Conservation (phyloP, 1,139 yeast genomes). For the Hyphopichia pseudoburtonii region DNA sequence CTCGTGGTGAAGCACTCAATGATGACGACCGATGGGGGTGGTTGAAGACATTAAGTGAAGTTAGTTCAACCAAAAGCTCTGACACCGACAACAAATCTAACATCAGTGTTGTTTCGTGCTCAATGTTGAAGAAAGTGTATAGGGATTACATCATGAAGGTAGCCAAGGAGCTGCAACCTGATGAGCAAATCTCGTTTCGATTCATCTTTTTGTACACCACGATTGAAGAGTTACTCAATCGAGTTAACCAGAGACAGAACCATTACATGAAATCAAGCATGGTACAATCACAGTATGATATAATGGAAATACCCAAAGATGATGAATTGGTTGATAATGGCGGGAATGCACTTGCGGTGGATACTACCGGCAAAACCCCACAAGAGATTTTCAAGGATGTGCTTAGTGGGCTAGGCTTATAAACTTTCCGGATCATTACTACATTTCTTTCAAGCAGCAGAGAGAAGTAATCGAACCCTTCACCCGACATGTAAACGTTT, state of each 20-base stretch:
- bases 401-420: too few species aligned
- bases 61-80: constrained; percentile 36
- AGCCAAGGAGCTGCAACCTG: constrained; percentile 13
- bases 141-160: constrained; percentile 54
- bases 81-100: constrained; percentile 23
- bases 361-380: constrained; percentile 42
- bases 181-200: constrained; percentile 41
- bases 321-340: constrained; percentile 39
- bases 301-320: constrained; percentile 66
- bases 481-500: too few species aligned
- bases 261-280: constrained; percentile 87
- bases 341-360: constrained; percentile 37
- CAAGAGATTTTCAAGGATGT: constrained; percentile 26
- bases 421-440: too few species aligned
- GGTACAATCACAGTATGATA: constrained; percentile 76
- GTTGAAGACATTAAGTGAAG: constrained; percentile 55
- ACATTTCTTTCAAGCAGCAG: too few species aligned
- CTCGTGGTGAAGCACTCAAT: constrained; percentile 70
- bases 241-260: constrained; percentile 62
- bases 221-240: constrained; percentile 54
- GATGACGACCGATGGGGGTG: constrained; percentile 95
- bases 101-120: constrained; percentile 69
- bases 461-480: too few species aligned
- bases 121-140: constrained; percentile 74
- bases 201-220: constrained; percentile 70